Percentiles rank a stretch among this genome's conserved stretches.
These are phyloP conservation scores for Lentinula sp. DNA, from an alignment of 768 basidiomycete genomes.

Conservation along the genomic window DNA sequence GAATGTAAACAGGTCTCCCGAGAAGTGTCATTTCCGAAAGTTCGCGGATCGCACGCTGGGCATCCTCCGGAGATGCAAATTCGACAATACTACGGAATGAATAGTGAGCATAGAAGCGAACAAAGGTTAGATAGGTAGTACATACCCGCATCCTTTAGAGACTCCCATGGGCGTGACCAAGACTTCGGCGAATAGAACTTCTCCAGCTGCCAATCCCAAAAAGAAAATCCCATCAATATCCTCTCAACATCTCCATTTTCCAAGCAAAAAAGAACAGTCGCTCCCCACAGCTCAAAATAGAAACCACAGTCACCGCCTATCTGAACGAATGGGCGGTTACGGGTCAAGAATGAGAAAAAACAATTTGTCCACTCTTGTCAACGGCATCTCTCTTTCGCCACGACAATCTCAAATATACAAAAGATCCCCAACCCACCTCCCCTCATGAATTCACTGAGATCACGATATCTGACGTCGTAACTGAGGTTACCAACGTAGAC, in stretches of 20 bases:
- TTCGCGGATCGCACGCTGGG: constrained; percentile 84
- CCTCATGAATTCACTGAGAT: constrained; percentile 99
- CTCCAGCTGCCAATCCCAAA: constrained; percentile 93
- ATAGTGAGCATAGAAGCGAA: neutral
- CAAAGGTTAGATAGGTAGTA: constrained; percentile 12
- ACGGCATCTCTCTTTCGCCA: constrained; percentile 40
- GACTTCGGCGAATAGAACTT: constrained; percentile 99
- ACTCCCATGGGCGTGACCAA: constrained; percentile 93
- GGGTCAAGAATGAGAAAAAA: neutral
- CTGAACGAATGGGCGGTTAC: neutral
- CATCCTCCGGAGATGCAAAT: constrained; percentile 83
- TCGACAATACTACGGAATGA: constrained; percentile 79
- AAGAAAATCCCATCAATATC: constrained; percentile 95
- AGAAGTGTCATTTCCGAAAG: constrained; percentile 86
- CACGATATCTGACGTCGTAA: constrained; percentile 98
- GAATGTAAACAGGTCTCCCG: constrained; percentile 92
- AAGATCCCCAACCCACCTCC: constrained; percentile 93
- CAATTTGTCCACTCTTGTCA: constrained; percentile 14
- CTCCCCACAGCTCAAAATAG: constrained; percentile 5
- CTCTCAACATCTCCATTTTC: constrained; percentile 57
- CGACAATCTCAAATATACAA: constrained; percentile 74
- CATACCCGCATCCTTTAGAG: constrained; percentile 99
- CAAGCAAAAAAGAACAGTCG: constrained; percentile 8
- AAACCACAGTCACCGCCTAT: neutral
- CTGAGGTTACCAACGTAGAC: constrained; percentile 99